Base-by-base conservation (phyloP, 148 eudicot species). In the Rhododendron simsii region DNA sequence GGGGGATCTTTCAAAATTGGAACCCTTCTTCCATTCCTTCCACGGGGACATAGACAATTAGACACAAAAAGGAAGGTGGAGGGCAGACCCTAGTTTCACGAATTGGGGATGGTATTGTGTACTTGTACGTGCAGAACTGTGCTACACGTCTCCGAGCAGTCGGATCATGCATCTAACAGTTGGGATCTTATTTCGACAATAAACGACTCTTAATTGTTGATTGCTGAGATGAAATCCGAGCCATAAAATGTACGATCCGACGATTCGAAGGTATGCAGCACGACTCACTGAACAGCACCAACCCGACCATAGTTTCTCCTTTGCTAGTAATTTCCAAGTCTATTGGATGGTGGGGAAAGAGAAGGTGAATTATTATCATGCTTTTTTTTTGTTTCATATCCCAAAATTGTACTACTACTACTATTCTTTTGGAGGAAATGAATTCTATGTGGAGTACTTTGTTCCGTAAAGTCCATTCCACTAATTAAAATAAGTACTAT, bases 141-240 rank as follows among this genome's bases (percentile, higher is more conserved):
- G 7, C 0, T 41, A 0, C 0, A 7, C 0, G 6, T 6, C 6
- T 41, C 6, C 6, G 0, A 41, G 45, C 0, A 1, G 45, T 41
- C 45, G 1, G 1, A 41, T 41, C 45, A 1, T 41, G 7, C 0
- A 5, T 41, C 1, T 0, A 5, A 41, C 1, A 1, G 7, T 0
- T 41, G 1, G 1, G 7, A 41, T 41, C 7, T 41, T 1, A 41
- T 41, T 1, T 41, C 7, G 7, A 0, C 0, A 41, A 41, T 41
- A 0, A 41, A 41, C 0, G 1, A 0, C 0, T 41, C 7, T 41
- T 1, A 0, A 41, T 41, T 1, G 0, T 41, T 6, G 1, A 41
- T 41, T 41, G 8, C 0, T 1, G 0, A 5, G 1, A 41, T 41
- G 7, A 6, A 8, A 41, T 41, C 45, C 8, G 45, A 41, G 0